Conservation (phyloP, 2,329 filamentous ascomycete genomes). For the Eurotiales sp. region DNA sequence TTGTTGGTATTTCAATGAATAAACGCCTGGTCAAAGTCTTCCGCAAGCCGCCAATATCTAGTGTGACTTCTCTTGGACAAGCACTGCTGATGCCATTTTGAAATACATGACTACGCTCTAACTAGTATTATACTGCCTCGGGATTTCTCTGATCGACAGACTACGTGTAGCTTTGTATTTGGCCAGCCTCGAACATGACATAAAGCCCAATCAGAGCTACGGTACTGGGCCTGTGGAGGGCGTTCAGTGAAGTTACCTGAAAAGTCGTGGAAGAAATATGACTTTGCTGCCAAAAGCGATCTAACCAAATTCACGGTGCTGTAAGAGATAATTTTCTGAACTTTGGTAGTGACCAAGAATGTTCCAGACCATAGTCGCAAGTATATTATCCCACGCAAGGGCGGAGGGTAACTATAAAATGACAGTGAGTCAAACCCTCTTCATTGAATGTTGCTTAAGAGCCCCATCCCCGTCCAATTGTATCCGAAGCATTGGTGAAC, state of each 20-base stretch:
- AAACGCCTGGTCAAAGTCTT: neutral
- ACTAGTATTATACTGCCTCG: neutral
- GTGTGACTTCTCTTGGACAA: neutral
- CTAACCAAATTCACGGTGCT: conserved; percentile 45
- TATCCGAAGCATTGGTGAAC: conserved; percentile 51
- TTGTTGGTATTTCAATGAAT: neutral
- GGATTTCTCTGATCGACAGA: neutral
- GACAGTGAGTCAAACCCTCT: conserved; percentile 54
- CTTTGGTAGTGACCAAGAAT: conserved; percentile 52
- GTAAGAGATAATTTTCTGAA: conserved; percentile 49
- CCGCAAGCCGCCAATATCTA: neutral
- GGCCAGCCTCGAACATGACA: conserved; percentile 17
- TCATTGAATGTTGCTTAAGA: conserved; percentile 53
- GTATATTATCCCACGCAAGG: conserved; percentile 55
- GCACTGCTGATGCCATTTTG: neutral
- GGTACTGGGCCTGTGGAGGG: conserved; percentile 18
- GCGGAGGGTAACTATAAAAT: conserved; percentile 58
- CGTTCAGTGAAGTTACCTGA: conserved; percentile 18
- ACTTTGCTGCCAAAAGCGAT: conserved; percentile 50
- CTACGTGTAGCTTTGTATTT: neutral
- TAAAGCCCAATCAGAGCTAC: conserved; percentile 19
- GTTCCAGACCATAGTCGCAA: conserved; percentile 56
- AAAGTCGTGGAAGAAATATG: conserved; percentile 11
- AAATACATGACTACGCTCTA: neutral
- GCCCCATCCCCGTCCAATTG: conserved; percentile 52